phyloP scores from a whole-genome alignment of 2,329 filamentous ascomycete species.

The Colletotrichum ledebouriae region DNA sequence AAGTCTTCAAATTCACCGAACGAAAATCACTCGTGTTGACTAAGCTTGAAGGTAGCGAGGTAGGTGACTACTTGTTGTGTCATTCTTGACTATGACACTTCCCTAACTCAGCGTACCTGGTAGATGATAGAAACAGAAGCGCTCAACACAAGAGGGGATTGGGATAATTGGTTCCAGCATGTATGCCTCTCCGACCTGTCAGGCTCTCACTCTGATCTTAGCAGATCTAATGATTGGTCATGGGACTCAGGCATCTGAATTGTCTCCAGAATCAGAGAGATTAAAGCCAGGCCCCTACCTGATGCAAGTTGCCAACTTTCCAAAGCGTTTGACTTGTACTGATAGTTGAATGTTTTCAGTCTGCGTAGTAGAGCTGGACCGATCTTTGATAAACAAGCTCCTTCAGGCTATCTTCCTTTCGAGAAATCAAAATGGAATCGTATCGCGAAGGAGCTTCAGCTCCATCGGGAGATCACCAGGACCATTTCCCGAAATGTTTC shows the following conservation, averaged over 20 bases:
- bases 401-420: not conserved
- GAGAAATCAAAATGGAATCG: not conserved
- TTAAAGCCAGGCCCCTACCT: not conserved
- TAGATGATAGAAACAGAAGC: not conserved
- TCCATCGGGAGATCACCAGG: slow-evolving; percentile 8
- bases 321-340: too few species aligned
- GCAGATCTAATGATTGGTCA: not conserved
- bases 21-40: slow-evolving; percentile 8
- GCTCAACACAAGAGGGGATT: slow-evolving; percentile 14
- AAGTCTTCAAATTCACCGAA: not conserved
- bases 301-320: not conserved
- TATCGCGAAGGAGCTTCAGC: slow-evolving; percentile 5
- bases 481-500: slow-evolving; percentile 6
- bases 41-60: not conserved
- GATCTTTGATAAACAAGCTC: not conserved
- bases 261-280: not conserved
- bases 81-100: not conserved
- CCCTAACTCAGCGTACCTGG: fast-evolving
- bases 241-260: not conserved
- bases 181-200: not conserved
- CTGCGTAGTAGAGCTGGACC: slow-evolving; percentile 17
- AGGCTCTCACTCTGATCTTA: fast-evolving
- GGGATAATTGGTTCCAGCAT: slow-evolving; percentile 20
- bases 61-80: fast-evolving
- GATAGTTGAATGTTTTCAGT: not conserved